A percentile compares a stretch with the other conserved stretches of the same genome.
These are phyloP conservation scores for Sapria himalayana DNA, from an alignment of 345 rosid species.

Conservation along the genomic window DNA sequence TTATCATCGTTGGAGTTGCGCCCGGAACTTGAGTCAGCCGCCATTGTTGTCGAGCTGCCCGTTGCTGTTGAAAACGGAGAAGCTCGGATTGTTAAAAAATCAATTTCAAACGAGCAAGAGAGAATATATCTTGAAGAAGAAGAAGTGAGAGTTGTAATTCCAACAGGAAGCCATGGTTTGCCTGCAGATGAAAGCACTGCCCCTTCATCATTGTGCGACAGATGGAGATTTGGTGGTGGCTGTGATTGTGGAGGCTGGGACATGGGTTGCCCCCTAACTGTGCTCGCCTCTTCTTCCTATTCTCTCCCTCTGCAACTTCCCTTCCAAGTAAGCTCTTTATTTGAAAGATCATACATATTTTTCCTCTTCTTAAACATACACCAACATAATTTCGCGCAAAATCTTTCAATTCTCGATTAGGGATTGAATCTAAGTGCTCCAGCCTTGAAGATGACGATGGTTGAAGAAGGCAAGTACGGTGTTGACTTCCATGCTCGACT, in stretches of 20 bases:
- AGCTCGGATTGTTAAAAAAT: conserved; percentile 20
- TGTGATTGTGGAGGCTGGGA: conserved; percentile 99
- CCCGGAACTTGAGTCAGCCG: conserved; percentile 60
- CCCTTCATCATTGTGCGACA: conserved; percentile 54
- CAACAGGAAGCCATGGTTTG: conserved; percentile 62
- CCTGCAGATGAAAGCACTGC: conserved; percentile 34
- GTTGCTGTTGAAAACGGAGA: conserved; percentile 56
- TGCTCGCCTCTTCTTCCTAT: conserved; percentile 34
- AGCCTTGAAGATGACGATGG: conserved; percentile 33
- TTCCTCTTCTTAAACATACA: no score
- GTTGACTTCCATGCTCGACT: conserved; percentile 79
- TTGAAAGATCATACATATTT: no score
- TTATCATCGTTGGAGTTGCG: conserved; percentile 20
- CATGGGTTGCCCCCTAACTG: conserved; percentile 74
- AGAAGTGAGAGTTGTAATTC: conserved; percentile 45
- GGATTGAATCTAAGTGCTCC: conserved; percentile 57
- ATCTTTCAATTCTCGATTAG: no score
- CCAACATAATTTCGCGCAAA: no score
- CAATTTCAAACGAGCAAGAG: conserved; percentile 20
- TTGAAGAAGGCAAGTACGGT: conserved; percentile 48
- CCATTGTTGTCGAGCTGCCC: conserved; percentile 41
- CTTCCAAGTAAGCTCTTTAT: conserved; percentile 29
- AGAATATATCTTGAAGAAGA: conserved; percentile 15
- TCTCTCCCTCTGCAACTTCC: conserved; percentile 39
- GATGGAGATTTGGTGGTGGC: conserved; percentile 89